Conservation (phyloP, 1,139 yeast species). For the Lodderomyces metapsilosis region DNA sequence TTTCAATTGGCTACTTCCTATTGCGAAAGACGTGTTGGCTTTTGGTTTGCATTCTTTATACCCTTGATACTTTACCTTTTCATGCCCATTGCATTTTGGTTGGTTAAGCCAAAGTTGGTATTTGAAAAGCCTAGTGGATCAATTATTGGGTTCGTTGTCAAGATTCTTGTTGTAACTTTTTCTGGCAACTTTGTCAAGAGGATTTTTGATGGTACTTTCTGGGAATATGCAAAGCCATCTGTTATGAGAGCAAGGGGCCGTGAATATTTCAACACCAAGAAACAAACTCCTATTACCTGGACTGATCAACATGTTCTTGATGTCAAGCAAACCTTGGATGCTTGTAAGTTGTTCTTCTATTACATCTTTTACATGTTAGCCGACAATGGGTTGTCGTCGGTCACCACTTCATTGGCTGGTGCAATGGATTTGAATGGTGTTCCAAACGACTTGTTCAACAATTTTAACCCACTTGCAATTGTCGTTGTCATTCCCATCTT, state of each 20-base stretch:
- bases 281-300: constrained; percentile 40
- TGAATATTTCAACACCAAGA: constrained; percentile 23
- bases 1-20: constrained; percentile 77
- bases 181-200: constrained; percentile 21
- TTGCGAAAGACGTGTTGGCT: constrained; percentile 66
- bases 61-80: constrained; percentile 52
- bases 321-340: constrained; percentile 53
- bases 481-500: constrained; percentile 63
- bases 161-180: constrained; percentile 32
- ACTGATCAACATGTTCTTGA: constrained; percentile 61
- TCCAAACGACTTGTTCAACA: constrained; percentile 69
- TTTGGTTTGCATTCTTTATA: constrained; percentile 71
- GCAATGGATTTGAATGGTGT: constrained; percentile 65
- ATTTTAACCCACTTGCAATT: constrained; percentile 67
- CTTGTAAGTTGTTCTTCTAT: constrained; percentile 63
- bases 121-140: constrained; percentile 48
- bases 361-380: constrained; percentile 61
- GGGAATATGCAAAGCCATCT: constrained; percentile 58
- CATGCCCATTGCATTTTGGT: constrained; percentile 45
- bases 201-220: constrained; percentile 36
- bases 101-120: constrained; percentile 37
- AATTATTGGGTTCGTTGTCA: constrained; percentile 36
- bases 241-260: constrained; percentile 46
- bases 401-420: constrained; percentile 65
- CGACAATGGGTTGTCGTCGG: constrained; percentile 64